These are phyloP conservation scores for Fraxinus cuspidata DNA, from an alignment of 257 asterid genomes.

Conservation along the genomic window DNA sequence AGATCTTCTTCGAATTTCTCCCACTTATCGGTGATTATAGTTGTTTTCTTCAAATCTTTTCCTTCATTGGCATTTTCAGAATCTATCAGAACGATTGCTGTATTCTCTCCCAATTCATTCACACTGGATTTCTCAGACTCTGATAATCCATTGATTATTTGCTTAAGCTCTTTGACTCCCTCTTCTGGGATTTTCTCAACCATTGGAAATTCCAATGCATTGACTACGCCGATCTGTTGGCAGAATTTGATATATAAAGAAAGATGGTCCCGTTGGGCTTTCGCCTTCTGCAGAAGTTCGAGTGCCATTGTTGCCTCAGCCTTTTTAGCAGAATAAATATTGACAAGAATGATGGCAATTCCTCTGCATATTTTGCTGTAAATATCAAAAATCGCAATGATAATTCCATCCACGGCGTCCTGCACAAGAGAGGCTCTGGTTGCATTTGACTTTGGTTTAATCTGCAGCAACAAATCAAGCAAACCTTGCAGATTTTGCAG, in stretches of 20 bases:
- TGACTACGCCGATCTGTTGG: conserved; percentile 56
- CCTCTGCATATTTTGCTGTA: conserved; percentile 68
- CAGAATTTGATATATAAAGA: conserved; percentile 58
- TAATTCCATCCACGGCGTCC: conserved; percentile 66
- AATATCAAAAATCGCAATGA: conserved; percentile 62
- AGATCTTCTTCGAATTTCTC: conserved; percentile 53
- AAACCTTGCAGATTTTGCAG: conserved; percentile 56
- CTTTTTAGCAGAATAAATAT: conserved; percentile 40
- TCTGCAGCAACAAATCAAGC: conserved; percentile 55
- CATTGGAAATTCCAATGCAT: conserved; percentile 54
- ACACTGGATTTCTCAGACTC: conserved; percentile 1
- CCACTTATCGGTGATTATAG: conserved; percentile 43
- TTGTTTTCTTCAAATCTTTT: conserved; percentile 13
- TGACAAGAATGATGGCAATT: conserved; percentile 51
- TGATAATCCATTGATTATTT: conserved; percentile 41
- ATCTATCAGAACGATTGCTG: conserved; percentile 24
- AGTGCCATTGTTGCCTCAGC: conserved; percentile 61
- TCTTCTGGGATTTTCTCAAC: conserved; percentile 55
- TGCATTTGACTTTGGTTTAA: conserved; percentile 49
- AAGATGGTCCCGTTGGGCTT: conserved; percentile 60
- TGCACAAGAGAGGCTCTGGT: conserved; percentile 47
- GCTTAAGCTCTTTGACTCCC: conserved; percentile 64
- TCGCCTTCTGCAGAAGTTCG: conserved; percentile 52
- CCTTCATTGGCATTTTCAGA: conserved; percentile 4
- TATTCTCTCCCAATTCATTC: conserved; percentile 23